A percentile compares a stretch with the other conserved stretches of the same genome.
Conservation (phyloP, 1,139 yeast species). For the Candida labiduridarum region DNA sequence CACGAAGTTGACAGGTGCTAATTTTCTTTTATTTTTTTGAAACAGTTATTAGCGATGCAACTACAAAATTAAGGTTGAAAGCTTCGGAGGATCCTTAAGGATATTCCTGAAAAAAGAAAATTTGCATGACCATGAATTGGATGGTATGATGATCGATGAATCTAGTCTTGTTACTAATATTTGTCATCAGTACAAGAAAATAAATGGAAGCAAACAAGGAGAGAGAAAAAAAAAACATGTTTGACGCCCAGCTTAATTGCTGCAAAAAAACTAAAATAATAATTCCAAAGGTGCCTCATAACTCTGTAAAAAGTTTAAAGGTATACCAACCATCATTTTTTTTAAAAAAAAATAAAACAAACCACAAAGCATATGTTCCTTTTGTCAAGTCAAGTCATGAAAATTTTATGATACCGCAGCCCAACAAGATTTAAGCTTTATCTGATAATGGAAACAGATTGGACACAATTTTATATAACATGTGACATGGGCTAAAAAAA, state of each 20-base stretch:
- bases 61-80: too few species aligned
- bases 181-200: constrained; percentile 1
- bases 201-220: background rate
- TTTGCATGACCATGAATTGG: background rate
- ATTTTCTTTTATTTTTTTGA: too few species aligned
- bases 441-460: too few species aligned
- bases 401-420: background rate
- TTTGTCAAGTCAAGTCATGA: background rate
- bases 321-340: background rate
- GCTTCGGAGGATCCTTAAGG: too few species aligned
- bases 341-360: background rate
- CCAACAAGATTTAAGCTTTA: background rate
- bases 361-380: background rate
- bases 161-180: background rate
- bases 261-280: constrained; percentile 1
- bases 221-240: background rate
- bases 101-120: too few species aligned
- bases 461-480: background rate
- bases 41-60: too few species aligned
- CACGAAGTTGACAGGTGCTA: too few species aligned
- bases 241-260: constrained; percentile 1
- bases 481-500: background rate
- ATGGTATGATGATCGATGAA: background rate
- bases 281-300: background rate
- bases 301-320: background rate